Percentiles rank a stretch among this genome's conserved stretches.
phyloP scores from a whole-genome alignment of 2,329 filamentous ascomycete genomes.

The Escovopsis sp. region DNA sequence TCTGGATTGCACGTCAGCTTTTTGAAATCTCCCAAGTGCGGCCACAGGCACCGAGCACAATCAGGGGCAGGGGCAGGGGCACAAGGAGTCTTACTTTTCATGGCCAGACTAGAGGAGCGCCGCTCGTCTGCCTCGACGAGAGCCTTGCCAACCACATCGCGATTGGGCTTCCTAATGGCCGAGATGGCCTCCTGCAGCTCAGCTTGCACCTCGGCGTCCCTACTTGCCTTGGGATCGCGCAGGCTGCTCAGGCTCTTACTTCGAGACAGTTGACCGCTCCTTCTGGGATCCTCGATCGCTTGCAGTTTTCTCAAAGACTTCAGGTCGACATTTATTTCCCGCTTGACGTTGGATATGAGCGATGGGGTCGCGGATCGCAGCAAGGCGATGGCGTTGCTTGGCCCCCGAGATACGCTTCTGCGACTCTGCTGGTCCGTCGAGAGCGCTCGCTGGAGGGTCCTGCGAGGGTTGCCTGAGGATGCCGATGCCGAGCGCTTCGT shows the following conservation, averaged over 20 bases:
- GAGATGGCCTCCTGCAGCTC: constrained; percentile 62
- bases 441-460: constrained; percentile 46
- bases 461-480: constrained; percentile 24
- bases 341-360: constrained; percentile 46
- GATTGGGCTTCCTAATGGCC: constrained; percentile 60
- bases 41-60: not conserved
- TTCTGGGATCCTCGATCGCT: constrained; percentile 24
- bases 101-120: constrained; percentile 32
- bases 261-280: constrained; percentile 20
- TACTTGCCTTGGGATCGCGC: constrained; percentile 44
- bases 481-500: constrained; percentile 25
- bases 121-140: constrained; percentile 54
- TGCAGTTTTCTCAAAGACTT: constrained; percentile 20
- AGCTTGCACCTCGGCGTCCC: constrained; percentile 51
- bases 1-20: constrained; percentile 26
- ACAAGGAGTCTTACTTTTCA: constrained; percentile 26
- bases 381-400: constrained; percentile 44
- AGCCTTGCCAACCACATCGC: constrained; percentile 51
- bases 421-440: constrained; percentile 42
- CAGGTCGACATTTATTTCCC: constrained; percentile 47
- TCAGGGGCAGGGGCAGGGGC: not conserved
- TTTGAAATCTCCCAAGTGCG: not conserved
- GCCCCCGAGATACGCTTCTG: constrained; percentile 40
- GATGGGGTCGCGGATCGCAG: constrained; percentile 55
- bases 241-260: constrained; percentile 34